These are phyloP conservation scores for Gamarada debralockiae DNA, from an alignment of 495 filamentous ascomycete species.

Conservation along the genomic window DNA sequence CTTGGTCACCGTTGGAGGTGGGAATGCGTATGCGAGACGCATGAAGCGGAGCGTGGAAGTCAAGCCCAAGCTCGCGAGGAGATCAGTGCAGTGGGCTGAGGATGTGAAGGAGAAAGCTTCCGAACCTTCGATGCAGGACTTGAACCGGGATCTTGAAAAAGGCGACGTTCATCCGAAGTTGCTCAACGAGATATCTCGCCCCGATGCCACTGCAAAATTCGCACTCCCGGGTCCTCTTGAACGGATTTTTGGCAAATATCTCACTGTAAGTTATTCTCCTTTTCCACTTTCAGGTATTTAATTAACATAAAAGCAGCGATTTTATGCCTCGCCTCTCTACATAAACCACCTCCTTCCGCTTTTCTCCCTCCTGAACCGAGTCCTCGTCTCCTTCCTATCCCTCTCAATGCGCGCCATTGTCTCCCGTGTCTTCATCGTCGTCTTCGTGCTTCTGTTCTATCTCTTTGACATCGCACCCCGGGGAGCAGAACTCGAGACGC, in stretches of 20 bases:
- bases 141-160: slow-evolving; percentile 11
- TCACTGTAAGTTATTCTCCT: slow-evolving; percentile 2
- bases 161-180: slow-evolving; percentile 11
- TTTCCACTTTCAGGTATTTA: background rate
- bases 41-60: background rate
- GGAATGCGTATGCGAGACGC: slow-evolving; percentile 11
- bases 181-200: slow-evolving; percentile 4
- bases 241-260: slow-evolving; percentile 3
- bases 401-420: slow-evolving; percentile 17
- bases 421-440: slow-evolving; percentile 15
- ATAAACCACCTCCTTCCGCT: slow-evolving; percentile 8
- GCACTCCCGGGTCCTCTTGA: slow-evolving; percentile 1
- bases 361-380: slow-evolving; percentile 2
- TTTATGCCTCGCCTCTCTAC: slow-evolving; percentile 6
- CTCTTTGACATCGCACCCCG: slow-evolving; percentile 9
- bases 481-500: slow-evolving; percentile 4
- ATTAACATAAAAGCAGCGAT: slow-evolving; percentile 4
- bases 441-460: slow-evolving; percentile 19
- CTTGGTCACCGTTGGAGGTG: slow-evolving; percentile 61
- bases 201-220: background rate
- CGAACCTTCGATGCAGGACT: background rate
- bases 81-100: slow-evolving; percentile 2
- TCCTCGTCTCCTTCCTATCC: slow-evolving; percentile 11
- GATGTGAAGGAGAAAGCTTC: slow-evolving; percentile 1
- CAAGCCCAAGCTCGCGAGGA: slow-evolving; percentile 1